Evolutionary conservation across 129 eudicot species (phyloP), one percentile per base, ranked within the genome.

Genomic region (Calendula officinalis): DNA sequence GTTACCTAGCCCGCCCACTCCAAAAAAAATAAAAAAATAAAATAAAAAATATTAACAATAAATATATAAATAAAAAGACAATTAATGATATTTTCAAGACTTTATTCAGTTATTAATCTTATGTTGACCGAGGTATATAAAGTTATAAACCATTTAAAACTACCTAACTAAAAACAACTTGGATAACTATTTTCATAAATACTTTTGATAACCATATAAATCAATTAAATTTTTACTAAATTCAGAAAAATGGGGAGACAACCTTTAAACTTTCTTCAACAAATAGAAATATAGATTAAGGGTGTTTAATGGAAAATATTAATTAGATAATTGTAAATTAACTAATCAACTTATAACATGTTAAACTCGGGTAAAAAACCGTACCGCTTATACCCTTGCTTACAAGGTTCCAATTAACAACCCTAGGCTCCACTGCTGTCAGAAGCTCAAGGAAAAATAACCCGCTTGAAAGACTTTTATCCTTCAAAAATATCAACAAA

Each of bases 381-480:
- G 53, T 81, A 87, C 98, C 98, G 46, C 70, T 91, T 78, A 80
- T 82, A 72, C 98, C 98, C 86, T 80, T 94, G 45, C 92, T 88
- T 46, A 88, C 97, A 50, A 94, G 95, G 72, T 94, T 88, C 99
- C 97, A 94, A 36, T 94, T 88, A 43, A 89, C 96, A 51, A 94
- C 99, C 62, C 95, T 80, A 39, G 95, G 97, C 80, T 94, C 99
- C 73, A 86, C 97, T 7, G 95, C 89, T 61, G 87, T 88, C 34
- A 92, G 84, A 69, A 88, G 98, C 77, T 92, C 96, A 59, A 92
- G 95, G 78, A 92, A 92, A 75, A 85, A 92, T 38, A 88, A 65
- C 64, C 98, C 98, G 78, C 7, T 88, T 45, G 96, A 88, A 70
- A 92, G 86, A 74, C 66, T 85, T 70, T 79, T 88, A 72, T 92